Evolutionary conservation across 1,284 basidiomycete species (phyloP), one percentile per base, ranked within the genome.

Genomic region (Cryptococcus sp.): DNA sequence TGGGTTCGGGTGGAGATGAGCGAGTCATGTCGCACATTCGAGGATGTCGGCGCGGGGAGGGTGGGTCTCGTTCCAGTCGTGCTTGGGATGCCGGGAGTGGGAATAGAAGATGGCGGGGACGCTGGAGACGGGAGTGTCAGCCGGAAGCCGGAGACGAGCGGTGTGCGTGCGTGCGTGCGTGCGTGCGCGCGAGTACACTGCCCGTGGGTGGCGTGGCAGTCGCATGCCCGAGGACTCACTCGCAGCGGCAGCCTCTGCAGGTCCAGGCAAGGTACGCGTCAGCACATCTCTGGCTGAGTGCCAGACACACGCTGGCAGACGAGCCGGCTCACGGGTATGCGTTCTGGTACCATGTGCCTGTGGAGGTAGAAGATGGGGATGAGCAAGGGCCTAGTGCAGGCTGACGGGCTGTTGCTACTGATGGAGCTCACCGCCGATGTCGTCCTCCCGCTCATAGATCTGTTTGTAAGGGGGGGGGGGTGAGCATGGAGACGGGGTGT

Each of bases 181-280:
- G n/a, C n/a, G n/a, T n/a, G n/a, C n/a, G n/a, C n/a, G n/a, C n/a
- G n/a, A n/a, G n/a, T n/a, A n/a, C n/a, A n/a, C n/a, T n/a, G n/a
- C n/a, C n/a, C n/a, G n/a, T n/a, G n/a, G n/a, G n/a, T n/a, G n/a
- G n/a, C n/a, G n/a, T n/a, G n/a, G n/a, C n/a, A 33, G 9, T 33
- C 28, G 9, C n/a, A 50, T 42, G 23, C 23, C 13, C 24, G 11
- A n/a, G n/a, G n/a, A 61, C 68, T 62, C 38, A 66, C 68, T 71
- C 70, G 65, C 68, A 71, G 39, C 70, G 68, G 56, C 70, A 71
- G 11, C 70, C 70, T 13, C 57, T 59, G 54, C 23, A 4, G 23
- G 48, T 44, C 42, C 45, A 12, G 21, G 8, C 28, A 58, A 9
- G 28, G 28, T 33, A 33, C 28, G 9, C 4, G 28, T 33, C 28